Evolutionary conservation across 1,284 basidiomycete species (phyloP), one percentile per base, ranked within the genome.

Genomic region (Pholiota adiposa): DNA sequence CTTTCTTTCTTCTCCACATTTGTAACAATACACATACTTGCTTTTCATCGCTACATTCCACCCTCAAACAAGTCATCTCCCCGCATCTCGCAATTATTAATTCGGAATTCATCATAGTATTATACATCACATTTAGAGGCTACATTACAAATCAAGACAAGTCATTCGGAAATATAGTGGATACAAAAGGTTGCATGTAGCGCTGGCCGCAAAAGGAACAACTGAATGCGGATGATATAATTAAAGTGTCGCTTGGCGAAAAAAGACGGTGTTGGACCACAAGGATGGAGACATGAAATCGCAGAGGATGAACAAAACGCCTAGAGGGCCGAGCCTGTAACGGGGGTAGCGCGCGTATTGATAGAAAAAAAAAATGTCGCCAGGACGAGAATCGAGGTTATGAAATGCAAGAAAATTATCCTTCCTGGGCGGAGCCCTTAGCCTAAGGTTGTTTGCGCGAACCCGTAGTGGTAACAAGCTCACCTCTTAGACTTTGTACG

Each of bases 101-200:
- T 49, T 38, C n/a, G 6, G 5, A 6, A 29, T 27, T 54, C 29
- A 54, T 33, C 36, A 41, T 48, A 33, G 40, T 27, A 56, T 54
- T 51, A 56, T 65, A 63, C 56, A 60, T 53, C 48, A 63, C 58
- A 59, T 51, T 63, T 59, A 60, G 61, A 64, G 43, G 29, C 27
- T 55, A 63, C 36, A 60, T 54, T 66, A 68, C 67, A 68, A 68
- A 67, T 67, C 67, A 63, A 68, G 58, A 62, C 58, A 55, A 60
- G 52, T 31, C 21, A 38, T 49, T 36, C 21, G 48, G 29, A 34
- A 29, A 50, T 27, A 46, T 46, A 36, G 58, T 33, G 44, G 53
- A 44, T 31, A 21, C 27, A 29, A 41, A 46, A 46, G n/a, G 41
- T 55, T 41, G 53, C 29, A 33, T 29, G 44, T 31, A 34, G 25